A percentile compares a stretch with the other conserved stretches of the same genome.
phyloP scores from a whole-genome alignment of 345 rosid genomes.

The Melaleuca alternifolia region DNA sequence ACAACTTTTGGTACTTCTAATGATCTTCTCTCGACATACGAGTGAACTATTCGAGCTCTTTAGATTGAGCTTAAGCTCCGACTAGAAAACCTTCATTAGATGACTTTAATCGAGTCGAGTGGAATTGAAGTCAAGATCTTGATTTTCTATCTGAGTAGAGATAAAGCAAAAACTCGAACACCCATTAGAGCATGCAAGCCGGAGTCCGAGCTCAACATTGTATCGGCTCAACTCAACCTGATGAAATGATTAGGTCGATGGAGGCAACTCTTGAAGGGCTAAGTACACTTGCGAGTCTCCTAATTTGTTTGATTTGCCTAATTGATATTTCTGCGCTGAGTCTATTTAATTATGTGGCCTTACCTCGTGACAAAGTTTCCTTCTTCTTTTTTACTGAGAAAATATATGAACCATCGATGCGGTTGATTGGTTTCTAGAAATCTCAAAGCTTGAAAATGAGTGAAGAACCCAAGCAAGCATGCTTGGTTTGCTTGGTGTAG shows the following conservation, averaged over 20 bases:
- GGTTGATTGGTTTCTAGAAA: neutral
- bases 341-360: neutral
- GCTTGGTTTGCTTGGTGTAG: too few species aligned
- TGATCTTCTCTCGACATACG: too few species aligned
- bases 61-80: neutral
- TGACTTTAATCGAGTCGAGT: fast-evolving
- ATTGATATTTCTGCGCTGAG: neutral
- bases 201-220: fast-evolving
- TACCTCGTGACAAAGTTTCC: neutral
- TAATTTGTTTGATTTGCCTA: neutral
- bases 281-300: neutral
- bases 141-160: neutral
- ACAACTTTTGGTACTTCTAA: too few species aligned
- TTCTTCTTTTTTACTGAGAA: neutral
- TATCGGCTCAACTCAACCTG: fast-evolving
- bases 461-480: too few species aligned
- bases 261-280: neutral
- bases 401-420: neutral
- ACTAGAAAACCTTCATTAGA: neutral
- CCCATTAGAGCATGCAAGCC: neutral
- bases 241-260: neutral
- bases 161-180: neutral
- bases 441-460: too few species aligned
- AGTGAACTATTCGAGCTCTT: neutral
- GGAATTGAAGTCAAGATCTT: neutral